A percentile compares a stretch with the other conserved stretches of the same genome.
phyloP scores from a whole-genome alignment of 306 rosid species.

The Cucurbita maxima region DNA sequence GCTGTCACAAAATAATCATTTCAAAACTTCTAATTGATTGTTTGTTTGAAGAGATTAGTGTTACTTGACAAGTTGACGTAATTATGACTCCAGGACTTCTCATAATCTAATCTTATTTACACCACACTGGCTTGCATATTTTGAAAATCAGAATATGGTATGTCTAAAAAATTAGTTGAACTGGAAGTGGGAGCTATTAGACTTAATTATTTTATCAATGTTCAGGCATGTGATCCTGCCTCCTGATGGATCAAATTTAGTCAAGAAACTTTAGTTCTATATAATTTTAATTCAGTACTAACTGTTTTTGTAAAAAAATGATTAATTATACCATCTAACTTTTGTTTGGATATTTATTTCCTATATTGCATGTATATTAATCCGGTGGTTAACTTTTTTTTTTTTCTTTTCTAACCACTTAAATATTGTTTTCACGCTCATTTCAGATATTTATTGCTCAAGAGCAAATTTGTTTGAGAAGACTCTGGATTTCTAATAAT shows the following conservation, averaged over 20 bases:
- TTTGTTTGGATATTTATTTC: neutral
- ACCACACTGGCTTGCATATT: neutral
- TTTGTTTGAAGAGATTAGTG: neutral
- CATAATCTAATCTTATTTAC: neutral
- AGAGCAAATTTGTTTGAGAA: slow-evolving; percentile 58
- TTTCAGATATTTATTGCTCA: slow-evolving; percentile 88
- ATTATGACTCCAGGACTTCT: neutral
- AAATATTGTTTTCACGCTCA: slow-evolving; percentile 4
- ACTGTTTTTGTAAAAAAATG: neutral
- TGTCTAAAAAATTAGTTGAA: neutral
- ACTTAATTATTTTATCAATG: neutral
- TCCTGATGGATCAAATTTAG: neutral
- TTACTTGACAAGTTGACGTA: neutral
- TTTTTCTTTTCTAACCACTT: neutral
- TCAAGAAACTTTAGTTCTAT: neutral
- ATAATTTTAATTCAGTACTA: neutral
- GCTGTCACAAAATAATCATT: neutral
- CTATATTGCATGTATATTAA: neutral
- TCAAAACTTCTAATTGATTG: neutral
- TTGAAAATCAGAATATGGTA: neutral
- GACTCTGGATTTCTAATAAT: slow-evolving; percentile 52
- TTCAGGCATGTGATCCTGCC: neutral
- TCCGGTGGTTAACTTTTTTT: neutral
- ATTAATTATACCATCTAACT: neutral
- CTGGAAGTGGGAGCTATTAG: neutral